These are phyloP conservation scores for apple (Malus domestica) DNA, from an alignment of 306 rosid genomes.

Conservation along the genomic window DNA sequence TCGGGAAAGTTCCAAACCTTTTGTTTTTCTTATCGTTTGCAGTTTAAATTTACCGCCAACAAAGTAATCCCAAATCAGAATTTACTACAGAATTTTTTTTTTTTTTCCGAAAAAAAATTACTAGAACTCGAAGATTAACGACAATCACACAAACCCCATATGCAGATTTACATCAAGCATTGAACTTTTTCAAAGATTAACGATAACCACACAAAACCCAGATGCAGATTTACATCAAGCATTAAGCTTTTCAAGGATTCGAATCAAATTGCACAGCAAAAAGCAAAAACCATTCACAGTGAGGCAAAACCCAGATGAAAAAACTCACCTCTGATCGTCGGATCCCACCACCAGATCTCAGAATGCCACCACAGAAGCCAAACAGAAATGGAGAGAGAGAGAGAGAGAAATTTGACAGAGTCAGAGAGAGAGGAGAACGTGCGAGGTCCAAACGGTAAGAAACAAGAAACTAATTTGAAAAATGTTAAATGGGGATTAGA, in stretches of 20 bases:
- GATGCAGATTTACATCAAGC: background rate
- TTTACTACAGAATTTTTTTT: background rate
- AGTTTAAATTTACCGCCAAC: background rate
- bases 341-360: conserved; percentile 34
- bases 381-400: conserved; percentile 5
- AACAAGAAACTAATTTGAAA: background rate
- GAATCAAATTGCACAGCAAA: background rate
- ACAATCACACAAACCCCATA: background rate
- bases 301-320: conserved; percentile 30
- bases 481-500: background rate
- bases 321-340: conserved; percentile 33
- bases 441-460: conserved; percentile 1
- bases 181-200: background rate
- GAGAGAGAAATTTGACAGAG: background rate
- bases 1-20: background rate
- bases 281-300: background rate
- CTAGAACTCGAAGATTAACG: background rate
- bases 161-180: background rate
- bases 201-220: background rate
- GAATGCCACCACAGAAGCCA: conserved; percentile 24
- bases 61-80: conserved; percentile 18
- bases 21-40: background rate
- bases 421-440: background rate
- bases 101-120: too few relatives aligned
- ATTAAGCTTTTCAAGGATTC: background rate